Conservation (phyloP, 352 stramenopile species). For the Saprolegnia parasitica region DNA sequence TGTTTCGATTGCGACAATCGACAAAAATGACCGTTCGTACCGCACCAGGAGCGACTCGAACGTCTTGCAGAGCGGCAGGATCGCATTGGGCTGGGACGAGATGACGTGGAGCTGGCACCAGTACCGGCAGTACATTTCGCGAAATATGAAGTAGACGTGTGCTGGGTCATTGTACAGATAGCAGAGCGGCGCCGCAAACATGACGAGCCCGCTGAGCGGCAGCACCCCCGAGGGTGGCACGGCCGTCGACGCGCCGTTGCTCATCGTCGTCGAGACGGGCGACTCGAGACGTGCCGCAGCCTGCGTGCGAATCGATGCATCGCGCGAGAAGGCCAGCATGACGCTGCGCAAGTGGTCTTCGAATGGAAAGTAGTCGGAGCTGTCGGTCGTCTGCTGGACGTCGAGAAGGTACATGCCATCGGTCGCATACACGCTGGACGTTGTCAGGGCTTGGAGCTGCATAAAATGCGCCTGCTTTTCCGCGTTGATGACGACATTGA, state of each 20-base stretch:
- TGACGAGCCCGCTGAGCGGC: slow-evolving; percentile 64
- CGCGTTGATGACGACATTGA: slow-evolving; percentile 36
- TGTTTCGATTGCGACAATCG: too few relatives aligned
- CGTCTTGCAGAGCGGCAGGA: slow-evolving; percentile 63
- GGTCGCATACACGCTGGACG: slow-evolving; percentile 47
- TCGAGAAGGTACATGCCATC: slow-evolving; percentile 80
- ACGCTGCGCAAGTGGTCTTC: slow-evolving; percentile 66
- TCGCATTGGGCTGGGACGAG: slow-evolving; percentile 44
- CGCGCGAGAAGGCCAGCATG: slow-evolving; percentile 67
- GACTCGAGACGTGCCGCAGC: slow-evolving; percentile 6
- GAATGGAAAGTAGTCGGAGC: slow-evolving; percentile 79
- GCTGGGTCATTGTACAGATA: slow-evolving; percentile 64
- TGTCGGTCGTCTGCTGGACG: slow-evolving; percentile 70
- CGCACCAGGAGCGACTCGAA: slow-evolving; percentile 61
- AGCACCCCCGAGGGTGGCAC: slow-evolving; percentile 66
- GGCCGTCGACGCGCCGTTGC: neutral
- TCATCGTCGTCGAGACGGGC: neutral
- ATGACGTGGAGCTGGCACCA: slow-evolving; percentile 77
- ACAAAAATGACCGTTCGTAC: slow-evolving; percentile 26
- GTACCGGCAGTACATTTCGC: slow-evolving; percentile 70
- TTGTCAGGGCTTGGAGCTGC: slow-evolving; percentile 38
- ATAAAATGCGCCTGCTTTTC: slow-evolving; percentile 46
- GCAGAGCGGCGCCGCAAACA: slow-evolving; percentile 64
- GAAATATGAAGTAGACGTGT: slow-evolving; percentile 71
- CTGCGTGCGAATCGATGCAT: slow-evolving; percentile 34